Evolutionary conservation across 1,284 basidiomycete genomes (phyloP).

Genomic region (Papiliotrema fonsecae): DNA sequence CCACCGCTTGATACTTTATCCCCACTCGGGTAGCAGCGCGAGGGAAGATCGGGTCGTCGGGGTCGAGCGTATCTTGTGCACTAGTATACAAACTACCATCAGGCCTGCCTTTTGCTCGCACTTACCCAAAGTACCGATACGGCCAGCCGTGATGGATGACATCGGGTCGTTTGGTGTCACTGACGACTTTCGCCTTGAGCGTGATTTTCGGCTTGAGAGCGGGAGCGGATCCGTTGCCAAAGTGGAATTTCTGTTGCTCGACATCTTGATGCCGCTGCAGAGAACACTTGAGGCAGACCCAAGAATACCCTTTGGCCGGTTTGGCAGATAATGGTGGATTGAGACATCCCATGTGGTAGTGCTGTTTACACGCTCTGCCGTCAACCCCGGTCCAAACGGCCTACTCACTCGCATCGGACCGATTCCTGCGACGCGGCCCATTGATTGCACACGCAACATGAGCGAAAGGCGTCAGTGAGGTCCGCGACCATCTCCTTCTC

Average conservation of each 20-base stretch:
- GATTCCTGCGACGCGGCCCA: slow-evolving; percentile 78
- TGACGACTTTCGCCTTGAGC: slow-evolving; percentile 63
- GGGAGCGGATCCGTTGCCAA: slow-evolving; percentile 48
- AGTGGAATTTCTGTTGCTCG: slow-evolving; percentile 62
- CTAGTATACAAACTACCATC: slow-evolving; percentile 70
- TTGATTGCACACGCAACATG: slow-evolving; percentile 76
- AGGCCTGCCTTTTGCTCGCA: slow-evolving; percentile 17
- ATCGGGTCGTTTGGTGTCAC: slow-evolving; percentile 64
- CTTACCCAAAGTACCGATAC: slow-evolving; percentile 92
- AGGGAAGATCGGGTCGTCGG: slow-evolving; percentile 91
- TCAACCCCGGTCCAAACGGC: neutral
- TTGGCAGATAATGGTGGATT: slow-evolving; percentile 90
- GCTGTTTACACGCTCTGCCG: slow-evolving; percentile 70
- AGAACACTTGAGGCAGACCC: slow-evolving; percentile 93
- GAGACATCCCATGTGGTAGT: slow-evolving; percentile 93
- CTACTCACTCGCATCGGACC: slow-evolving; percentile 72
- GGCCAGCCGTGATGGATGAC: slow-evolving; percentile 69
- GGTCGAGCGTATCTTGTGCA: slow-evolving; percentile 87
- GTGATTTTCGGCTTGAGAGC: slow-evolving; percentile 58
- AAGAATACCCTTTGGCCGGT: slow-evolving; percentile 93
- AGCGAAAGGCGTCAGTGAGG: slow-evolving; percentile 77
- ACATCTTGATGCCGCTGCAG: slow-evolving; percentile 82
- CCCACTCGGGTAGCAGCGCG: slow-evolving; percentile 82
- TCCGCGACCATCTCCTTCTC: slow-evolving; percentile 90
- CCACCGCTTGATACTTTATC: slow-evolving; percentile 71